phyloP scores from a whole-genome alignment of 805 yeast species.

The Wickerhamiella cacticola region DNA sequence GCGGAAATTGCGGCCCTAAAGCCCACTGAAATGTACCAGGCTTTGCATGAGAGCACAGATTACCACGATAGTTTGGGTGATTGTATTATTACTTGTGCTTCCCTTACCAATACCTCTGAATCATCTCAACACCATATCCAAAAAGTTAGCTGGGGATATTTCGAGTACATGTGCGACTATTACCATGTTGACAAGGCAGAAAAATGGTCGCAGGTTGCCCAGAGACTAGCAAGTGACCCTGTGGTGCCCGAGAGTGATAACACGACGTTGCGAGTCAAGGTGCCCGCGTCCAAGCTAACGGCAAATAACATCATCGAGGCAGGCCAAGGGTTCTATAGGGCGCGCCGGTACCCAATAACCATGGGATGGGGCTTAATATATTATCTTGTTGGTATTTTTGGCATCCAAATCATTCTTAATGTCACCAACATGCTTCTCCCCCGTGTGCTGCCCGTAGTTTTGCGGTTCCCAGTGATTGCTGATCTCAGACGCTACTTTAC shows the following conservation, averaged over 20 bases:
- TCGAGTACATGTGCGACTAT: slow-evolving; percentile 5
- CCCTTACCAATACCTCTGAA: not conserved
- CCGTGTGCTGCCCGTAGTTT: not conserved
- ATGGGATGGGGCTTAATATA: slow-evolving; percentile 12
- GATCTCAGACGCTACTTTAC: slow-evolving; percentile 7
- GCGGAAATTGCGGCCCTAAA: not conserved
- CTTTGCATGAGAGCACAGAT: not conserved
- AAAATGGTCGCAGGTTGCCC: not conserved
- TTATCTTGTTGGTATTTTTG: slow-evolving; percentile 13
- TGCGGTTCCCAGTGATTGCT: not conserved
- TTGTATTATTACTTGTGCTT: slow-evolving; percentile 2
- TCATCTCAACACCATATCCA: not conserved
- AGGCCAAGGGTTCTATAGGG: slow-evolving; percentile 3
- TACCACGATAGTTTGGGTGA: not conserved
- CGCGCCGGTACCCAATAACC: not conserved
- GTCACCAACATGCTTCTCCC: slow-evolving; percentile 13
- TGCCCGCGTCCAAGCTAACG: not conserved
- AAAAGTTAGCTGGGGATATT: slow-evolving; percentile 9
- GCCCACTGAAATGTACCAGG: not conserved
- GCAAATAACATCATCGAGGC: not conserved
- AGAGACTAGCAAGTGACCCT: not conserved
- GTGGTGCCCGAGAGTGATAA: not conserved
- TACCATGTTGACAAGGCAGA: not conserved
- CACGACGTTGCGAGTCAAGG: not conserved
- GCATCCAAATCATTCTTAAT: slow-evolving; percentile 10